Evolutionary conservation across 1,284 basidiomycete species (phyloP).

Genomic region (Acaromyces ingoldii): DNA sequence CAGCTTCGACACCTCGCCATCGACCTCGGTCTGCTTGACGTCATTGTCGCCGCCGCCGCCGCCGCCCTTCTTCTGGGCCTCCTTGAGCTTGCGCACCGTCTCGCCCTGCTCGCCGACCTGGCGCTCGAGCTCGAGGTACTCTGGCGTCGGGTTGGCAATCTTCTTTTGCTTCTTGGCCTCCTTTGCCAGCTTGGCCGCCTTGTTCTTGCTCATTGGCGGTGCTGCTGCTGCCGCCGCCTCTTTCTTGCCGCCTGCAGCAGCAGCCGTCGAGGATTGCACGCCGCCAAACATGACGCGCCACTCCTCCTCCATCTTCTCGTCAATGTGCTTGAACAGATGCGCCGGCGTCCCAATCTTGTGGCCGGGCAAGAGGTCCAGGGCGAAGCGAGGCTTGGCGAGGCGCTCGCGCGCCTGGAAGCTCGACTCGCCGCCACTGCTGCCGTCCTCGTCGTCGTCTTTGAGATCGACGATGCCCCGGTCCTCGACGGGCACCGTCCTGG

Average conservation of each 20-base stretch:
- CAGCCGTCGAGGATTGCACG: conserved; percentile 50
- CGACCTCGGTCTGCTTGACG: background rate
- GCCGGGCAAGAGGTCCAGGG: conserved; percentile 77
- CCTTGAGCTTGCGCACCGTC: conserved; percentile 21
- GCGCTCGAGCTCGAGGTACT: conserved; percentile 29
- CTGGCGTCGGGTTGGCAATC: conserved; percentile 41
- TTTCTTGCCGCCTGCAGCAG: conserved; percentile 13
- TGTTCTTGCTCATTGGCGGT: conserved; percentile 46
- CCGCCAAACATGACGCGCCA: conserved; percentile 82
- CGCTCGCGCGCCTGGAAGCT: background rate
- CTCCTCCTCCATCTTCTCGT: conserved; percentile 78
- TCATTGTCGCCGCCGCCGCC: background rate
- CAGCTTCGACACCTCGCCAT: background rate
- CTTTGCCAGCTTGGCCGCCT: conserved; percentile 44
- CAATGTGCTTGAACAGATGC: conserved; percentile 90
- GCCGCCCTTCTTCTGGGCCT: conserved; percentile 5
- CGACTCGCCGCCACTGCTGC: background rate
- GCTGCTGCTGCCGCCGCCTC: conserved; percentile 14
- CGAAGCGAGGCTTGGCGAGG: conserved; percentile 39
- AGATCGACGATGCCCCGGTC: conserved; percentile 4
- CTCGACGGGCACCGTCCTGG: conserved; percentile 60
- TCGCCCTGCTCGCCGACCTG: conserved; percentile 35
- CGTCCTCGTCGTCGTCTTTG: conserved; percentile 4
- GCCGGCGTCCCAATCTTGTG: conserved; percentile 80
- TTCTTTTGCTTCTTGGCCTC: conserved; percentile 35